Base-by-base conservation (phyloP, 495 filamentous ascomycete genomes). In the Recurvomyces mirabilis region DNA sequence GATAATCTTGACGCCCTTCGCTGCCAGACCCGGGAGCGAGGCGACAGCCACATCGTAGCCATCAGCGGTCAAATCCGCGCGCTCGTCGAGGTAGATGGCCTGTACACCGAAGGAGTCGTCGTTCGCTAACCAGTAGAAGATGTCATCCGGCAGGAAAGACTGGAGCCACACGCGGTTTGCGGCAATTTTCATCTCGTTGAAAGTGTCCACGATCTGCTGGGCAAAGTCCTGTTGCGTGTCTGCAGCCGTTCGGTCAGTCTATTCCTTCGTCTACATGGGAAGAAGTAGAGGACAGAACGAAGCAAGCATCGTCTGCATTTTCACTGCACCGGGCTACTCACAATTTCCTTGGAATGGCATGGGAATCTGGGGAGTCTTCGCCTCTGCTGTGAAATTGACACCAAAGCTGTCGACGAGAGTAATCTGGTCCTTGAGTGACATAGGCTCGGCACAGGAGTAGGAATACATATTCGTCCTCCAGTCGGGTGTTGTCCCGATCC, bases 281-380 rank as follows among this genome's bases (percentile, higher is more conserved):
- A n/a, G n/a, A n/a, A n/a, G n/a, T n/a, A n/a, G n/a, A n/a, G n/a
- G n/a, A n/a, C n/a, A n/a, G n/a, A n/a, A n/a, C n/a, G n/a, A n/a
- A n/a, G n/a, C n/a, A n/a, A n/a, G n/a, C n/a, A n/a, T n/a, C n/a
- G n/a, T n/a, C n/a, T n/a, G n/a, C n/a, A n/a, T n/a, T n/a, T n/a
- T n/a, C n/a, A n/a, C n/a, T n/a, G n/a, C n/a, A n/a, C n/a, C n/a
- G n/a, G n/a, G n/a, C n/a, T n/a, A n/a, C n/a, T n/a, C n/a, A n/a
- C n/a, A 78, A 29, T 54, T 28, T 6, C 70, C 65, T n/a, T 72
- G 54, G 61, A 78, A 80, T 2, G 75, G 77, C 75, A 78, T 79
- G 2, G 59, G 51, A 22, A 78, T 72, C 39, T 67, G 55, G 12
- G 75, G 75, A 5, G 69, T 66, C 62, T 80, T 80, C 21, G 77